A percentile compares a stretch with the other conserved stretches of the same genome.
Conservation (phyloP, 2,329 filamentous ascomycete genomes). For the Botrytis aclada region DNA sequence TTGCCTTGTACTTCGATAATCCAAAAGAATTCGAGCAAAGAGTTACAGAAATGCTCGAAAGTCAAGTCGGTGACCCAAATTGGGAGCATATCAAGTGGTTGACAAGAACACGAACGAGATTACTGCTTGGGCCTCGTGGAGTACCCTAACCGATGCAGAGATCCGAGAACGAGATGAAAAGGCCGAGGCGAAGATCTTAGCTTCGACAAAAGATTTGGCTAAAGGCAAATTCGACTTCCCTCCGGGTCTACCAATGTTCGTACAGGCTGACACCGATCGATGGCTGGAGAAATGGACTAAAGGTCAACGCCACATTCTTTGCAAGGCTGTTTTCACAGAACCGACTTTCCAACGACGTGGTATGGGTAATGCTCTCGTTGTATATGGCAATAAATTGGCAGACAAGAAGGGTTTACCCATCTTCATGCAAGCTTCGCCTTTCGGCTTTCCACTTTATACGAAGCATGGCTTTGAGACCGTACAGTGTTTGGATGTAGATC, state of each 20-base stretch:
- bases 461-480: constrained; percentile 17
- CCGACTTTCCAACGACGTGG: background rate
- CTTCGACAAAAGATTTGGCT: background rate
- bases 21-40: background rate
- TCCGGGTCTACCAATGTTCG: background rate
- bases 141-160: background rate
- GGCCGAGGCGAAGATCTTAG: background rate
- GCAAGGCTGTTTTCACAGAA: background rate
- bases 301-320: constrained; percentile 5
- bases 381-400: background rate
- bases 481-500: constrained; percentile 14
- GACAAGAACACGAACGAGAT: background rate
- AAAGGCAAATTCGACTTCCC: constrained; percentile 8
- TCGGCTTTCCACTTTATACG: constrained; percentile 6
- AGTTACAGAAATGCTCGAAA: constrained; percentile 1
- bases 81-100: constrained; percentile 1
- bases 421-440: constrained; percentile 12
- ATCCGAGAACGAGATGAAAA: background rate
- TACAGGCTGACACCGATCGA: background rate
- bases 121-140: constrained; percentile 1
- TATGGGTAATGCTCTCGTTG: constrained; percentile 1
- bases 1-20: background rate
- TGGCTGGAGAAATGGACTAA: background rate
- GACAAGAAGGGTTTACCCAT: constrained; percentile 3
- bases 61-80: background rate